phyloP scores from a whole-genome alignment of 352 stramenopile genomes.

The Blastocystis sp. region DNA sequence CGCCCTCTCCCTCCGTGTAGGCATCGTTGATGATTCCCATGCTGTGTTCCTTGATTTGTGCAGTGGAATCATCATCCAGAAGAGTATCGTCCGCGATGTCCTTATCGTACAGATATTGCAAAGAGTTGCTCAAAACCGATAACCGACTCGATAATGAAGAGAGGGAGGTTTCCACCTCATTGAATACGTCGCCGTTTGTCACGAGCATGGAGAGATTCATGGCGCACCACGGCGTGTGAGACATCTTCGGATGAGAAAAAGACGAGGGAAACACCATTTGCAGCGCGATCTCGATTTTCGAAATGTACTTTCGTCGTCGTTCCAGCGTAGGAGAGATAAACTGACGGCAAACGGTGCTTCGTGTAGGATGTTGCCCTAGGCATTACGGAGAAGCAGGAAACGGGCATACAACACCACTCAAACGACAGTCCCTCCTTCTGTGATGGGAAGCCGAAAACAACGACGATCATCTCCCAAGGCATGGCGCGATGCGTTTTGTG shows the following conservation, averaged over 20 bases:
- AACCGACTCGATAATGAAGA: neutral
- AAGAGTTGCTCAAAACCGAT: slow-evolving; percentile 16
- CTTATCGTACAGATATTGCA: slow-evolving; percentile 55
- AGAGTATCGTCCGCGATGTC: neutral
- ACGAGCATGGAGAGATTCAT: slow-evolving; percentile 53
- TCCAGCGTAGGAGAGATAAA: slow-evolving; percentile 18
- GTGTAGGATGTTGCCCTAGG: slow-evolving; percentile 54
- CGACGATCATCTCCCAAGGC: slow-evolving; percentile 62
- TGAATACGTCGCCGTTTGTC: slow-evolving; percentile 30
- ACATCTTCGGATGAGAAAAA: neutral
- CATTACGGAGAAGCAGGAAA: neutral
- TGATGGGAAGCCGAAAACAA: slow-evolving; percentile 21
- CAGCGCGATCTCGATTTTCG: slow-evolving; percentile 53
- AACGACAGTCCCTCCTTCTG: slow-evolving; percentile 44
- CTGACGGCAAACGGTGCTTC: slow-evolving; percentile 10
- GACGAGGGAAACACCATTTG: slow-evolving; percentile 5
- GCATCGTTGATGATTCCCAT: neutral
- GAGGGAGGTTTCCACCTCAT: neutral
- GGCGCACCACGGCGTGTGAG: slow-evolving; percentile 37
- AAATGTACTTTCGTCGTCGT: slow-evolving; percentile 18
- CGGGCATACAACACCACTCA: slow-evolving; percentile 45
- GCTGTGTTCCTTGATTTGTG: neutral
- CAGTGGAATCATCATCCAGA: slow-evolving; percentile 11
- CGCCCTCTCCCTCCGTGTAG: neutral
- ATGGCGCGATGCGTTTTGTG: slow-evolving; percentile 52